Evolutionary conservation across 805 yeast species (phyloP).

Genomic region (Candida wancherniae): DNA sequence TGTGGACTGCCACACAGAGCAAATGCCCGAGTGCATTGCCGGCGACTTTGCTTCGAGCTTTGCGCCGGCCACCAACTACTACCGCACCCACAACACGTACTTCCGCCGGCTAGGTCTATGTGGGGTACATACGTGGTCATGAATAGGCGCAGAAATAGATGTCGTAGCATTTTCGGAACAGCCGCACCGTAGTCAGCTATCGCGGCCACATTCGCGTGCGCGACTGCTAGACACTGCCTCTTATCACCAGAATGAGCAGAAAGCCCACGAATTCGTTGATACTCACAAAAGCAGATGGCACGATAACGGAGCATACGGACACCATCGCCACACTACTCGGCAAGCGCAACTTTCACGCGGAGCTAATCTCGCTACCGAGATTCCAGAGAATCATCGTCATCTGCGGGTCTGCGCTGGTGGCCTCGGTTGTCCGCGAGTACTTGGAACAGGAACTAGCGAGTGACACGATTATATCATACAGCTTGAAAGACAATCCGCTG

Average conservation of each 20-base stretch:
- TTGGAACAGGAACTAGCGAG: constrained; percentile 15
- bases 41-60: constrained; percentile 21
- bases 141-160: no score
- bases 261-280: constrained; percentile 32
- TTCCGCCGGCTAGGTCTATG: constrained; percentile 35
- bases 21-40: constrained; percentile 25
- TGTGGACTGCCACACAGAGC: constrained; percentile 29
- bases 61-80: constrained; percentile 15
- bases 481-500: constrained; percentile 30
- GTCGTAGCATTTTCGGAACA: no score
- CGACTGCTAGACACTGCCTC: no score
- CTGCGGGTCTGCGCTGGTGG: constrained; percentile 22
- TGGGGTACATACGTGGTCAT: constrained; percentile 10
- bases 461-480: constrained; percentile 22
- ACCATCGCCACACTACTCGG: constrained; percentile 23
- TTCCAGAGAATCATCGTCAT: constrained; percentile 33
- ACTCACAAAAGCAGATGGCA: constrained; percentile 24
- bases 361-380: constrained; percentile 29
- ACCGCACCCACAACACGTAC: constrained; percentile 33
- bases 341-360: constrained; percentile 22
- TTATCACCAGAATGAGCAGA: no score
- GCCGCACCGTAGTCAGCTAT: no score
- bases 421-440: constrained; percentile 18
- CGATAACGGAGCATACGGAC: constrained; percentile 23
- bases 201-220: no score